Base-by-base conservation (phyloP, 495 filamentous ascomycete species). In the Neurospora sp. region DNA sequence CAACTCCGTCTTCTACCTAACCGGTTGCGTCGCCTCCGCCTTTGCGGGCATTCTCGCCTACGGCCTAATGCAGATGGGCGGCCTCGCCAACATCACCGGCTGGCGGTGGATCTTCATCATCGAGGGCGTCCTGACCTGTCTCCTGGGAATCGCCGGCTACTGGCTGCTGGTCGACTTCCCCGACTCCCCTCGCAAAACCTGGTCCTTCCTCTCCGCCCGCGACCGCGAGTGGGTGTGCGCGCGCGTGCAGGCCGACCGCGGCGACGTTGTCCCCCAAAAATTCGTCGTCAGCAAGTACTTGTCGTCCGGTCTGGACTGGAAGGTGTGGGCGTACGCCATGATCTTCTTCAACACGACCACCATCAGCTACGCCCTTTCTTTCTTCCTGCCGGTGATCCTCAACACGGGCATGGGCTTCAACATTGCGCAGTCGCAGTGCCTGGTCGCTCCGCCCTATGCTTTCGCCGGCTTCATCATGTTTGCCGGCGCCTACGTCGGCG, bases 81-180 rank as follows among this genome's bases (percentile, higher is more conserved):
- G 87, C 66, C 76, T 81, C 0, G 79, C 81, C 19, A 84, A 83
- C 0, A 76, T 88, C 6, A 78, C 75, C 24, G 90, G 90, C 36
- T 92, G 90, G 90, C 79, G 87, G 62, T 90, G 89, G 89, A 86
- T 87, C 73, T 90, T 91, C 78, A 88, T 90, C 76, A 85, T 90
- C 21, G 87, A 91, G 73, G 88, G 88, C 39, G 79, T 88, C 74
- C 28, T 81, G 39, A 89, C 87, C 34, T 81, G 83, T 7, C 69
- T 81, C 1, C 82, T 89, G 39, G 86, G 83, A 15, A 72, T 86
- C 31, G 76, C 80, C 13, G 85, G 85, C 72, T 88, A 85, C 75
- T 81, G 86, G 76, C 83, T 88, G 70, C 80, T 90, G 19, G 86
- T 90, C 66, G 88, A 89, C 79, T 89, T 90, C 74, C 88, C 88